Evolutionary conservation across 768 basidiomycete genomes (phyloP), one percentile per base, ranked within the genome.

Genomic region (Trametes maxima): DNA sequence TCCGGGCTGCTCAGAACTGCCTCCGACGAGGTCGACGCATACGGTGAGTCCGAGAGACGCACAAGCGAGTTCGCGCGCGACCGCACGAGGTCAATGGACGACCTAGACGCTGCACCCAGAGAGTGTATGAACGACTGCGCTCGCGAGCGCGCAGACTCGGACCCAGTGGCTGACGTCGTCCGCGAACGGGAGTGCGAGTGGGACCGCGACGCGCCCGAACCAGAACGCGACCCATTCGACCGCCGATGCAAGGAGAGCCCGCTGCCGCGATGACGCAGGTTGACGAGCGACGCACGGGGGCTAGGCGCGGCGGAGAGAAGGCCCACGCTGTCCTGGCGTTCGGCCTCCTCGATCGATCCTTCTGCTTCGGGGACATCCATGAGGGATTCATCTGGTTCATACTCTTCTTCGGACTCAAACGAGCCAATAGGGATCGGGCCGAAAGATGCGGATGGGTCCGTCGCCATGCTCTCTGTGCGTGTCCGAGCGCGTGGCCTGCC

Each of bases 121-220:
- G 81, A 80, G 60, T 89, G 87, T 59, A 92, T 82, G 57, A 91
- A 68, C 3, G 85, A 86, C 69, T 89, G 87, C 4, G 88, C 77
- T 6, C 87, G 77, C 36, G 84, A 83, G n/a, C 90, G 81, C 42
- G 84, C 81, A 11, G 72, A 70, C 37, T 76, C 74, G 37, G 73
- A 76, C 17, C 42, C 66, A 21, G 65, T 66, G 12, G 66, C 64
- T 0, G 70, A 73, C 24, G 62, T 62, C 24, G 73, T 70, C 19
- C 72, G 69, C 21, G 72, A 72, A 49, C 72, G 67, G 22, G 72
- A 86, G 67, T 88, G 76, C 22, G 70, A 63, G n/a, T 88, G 80
- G 5, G 88, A 76, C 6, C 86, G 76, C 24, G 70, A 63, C 2
- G 62, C 64, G n/a, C 74, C 79, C 0, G 79, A 78, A 47, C 78